Evolutionary conservation across 2,329 filamentous ascomycete species (phyloP).

Genomic region (Cercospora beticola): DNA sequence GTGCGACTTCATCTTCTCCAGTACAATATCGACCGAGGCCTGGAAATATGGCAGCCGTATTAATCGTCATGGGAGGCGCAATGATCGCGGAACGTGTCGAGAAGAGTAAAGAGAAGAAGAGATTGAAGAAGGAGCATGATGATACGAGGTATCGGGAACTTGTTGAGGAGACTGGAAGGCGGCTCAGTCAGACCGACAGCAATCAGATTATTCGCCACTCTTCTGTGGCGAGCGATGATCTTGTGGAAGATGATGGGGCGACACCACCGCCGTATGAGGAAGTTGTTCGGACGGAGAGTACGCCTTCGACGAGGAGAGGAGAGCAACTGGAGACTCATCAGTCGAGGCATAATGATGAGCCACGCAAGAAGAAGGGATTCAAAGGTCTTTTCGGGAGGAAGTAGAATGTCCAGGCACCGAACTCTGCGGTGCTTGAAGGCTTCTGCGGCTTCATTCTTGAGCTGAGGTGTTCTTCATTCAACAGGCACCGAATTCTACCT

Average conservation of each 20-base stretch:
- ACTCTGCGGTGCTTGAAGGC: no score
- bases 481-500: no score
- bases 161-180: conserved; percentile 28
- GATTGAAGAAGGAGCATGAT: conserved; percentile 25
- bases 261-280: background rate
- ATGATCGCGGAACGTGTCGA: conserved; percentile 28
- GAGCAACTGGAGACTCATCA: background rate
- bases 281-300: background rate
- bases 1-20: background rate
- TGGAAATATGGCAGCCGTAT: conserved; percentile 28
- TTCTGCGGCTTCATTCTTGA: no score
- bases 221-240: background rate
- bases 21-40: background rate
- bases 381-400: background rate
- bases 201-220: conserved; percentile 6
- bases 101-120: conserved; percentile 27
- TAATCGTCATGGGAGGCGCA: conserved; percentile 29
- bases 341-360: background rate
- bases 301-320: background rate
- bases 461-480: no score
- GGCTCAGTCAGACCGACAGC: conserved; percentile 16
- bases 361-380: background rate
- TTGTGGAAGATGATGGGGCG: background rate
- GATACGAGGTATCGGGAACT: conserved; percentile 29
- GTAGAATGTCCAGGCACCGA: background rate